Conservation (phyloP, 2,329 filamentous ascomycete genomes). For the Claviceps sorghi region DNA sequence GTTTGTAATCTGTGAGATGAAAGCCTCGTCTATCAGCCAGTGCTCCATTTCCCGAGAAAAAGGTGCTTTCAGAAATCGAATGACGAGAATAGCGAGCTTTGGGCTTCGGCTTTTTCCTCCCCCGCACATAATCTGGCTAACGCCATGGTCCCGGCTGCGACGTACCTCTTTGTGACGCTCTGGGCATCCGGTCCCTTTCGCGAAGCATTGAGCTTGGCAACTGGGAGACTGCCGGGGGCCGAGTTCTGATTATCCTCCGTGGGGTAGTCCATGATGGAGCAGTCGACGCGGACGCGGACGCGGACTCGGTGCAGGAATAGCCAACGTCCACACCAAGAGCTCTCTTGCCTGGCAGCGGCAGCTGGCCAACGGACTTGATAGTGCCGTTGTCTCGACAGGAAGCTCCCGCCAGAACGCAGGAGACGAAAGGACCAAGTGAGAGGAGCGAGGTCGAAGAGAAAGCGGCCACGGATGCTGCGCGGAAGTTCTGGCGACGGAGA, state of each 20-base stretch:
- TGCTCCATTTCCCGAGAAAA: background rate
- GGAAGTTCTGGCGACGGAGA: background rate
- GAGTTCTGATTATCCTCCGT: conserved; percentile 51
- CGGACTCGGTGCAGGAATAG: background rate
- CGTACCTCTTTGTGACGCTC: conserved; percentile 64
- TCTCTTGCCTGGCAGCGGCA: background rate
- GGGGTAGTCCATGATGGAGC: conserved; percentile 25
- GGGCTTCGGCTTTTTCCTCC: background rate
- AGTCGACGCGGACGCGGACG: background rate
- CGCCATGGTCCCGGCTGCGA: background rate
- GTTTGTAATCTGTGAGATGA: conserved; percentile 60
- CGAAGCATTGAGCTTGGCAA: conserved; percentile 44
- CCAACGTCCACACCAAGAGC: background rate
- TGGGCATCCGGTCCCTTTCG: conserved; percentile 50
- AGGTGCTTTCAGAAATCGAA: background rate
- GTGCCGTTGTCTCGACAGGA: background rate
- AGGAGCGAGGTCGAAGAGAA: background rate
- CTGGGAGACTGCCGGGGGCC: conserved; percentile 45
- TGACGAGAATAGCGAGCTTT: background rate
- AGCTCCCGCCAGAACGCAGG: background rate
- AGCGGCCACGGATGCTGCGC: conserved; percentile 1
- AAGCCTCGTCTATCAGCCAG: background rate
- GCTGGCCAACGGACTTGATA: background rate
- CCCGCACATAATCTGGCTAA: background rate
- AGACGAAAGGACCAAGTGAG: background rate